Evolutionary conservation across 192 early-diverging fungal genomes (phyloP), one percentile per base, ranked within the genome.

Genomic region (Podila horticola): DNA sequence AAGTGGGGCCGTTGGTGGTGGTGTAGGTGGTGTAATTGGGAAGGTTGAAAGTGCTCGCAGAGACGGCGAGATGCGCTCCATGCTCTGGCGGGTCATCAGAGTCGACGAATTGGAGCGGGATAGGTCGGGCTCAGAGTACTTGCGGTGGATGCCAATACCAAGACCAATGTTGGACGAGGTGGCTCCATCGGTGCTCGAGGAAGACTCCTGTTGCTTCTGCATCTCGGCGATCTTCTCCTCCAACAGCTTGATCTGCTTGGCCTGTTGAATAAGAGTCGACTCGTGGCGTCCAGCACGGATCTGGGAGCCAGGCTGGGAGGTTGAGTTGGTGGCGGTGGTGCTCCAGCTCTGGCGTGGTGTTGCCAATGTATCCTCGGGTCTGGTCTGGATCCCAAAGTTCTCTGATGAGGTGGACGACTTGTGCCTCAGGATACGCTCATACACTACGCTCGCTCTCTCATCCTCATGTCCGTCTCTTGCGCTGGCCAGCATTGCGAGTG

Each of bases 271-370:
- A 26, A 85, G 38, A 0, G 79, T 82, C 29, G 71, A 74, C 63
- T 84, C 83, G 38, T 84, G 83, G 19, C 72, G 33, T 28, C 71
- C 72, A 45, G 51, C 41, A 6, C 73, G 69, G 36, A 29, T 19
- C 36, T 57, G 70, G 33, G 69, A 69, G 4, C 29, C 31, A 10
- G 62, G 63, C 57, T 66, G 68, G 45, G 34, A 62, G 19, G 60
- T 51, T 15, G 36, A 48, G 22, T 19, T 41, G 8, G 63, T 62
- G 0, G 76, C 36, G 20, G 38, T 55, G 1, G 76, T 79, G 55
- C 76, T 79, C 76, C 76, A 79, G 61, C 76, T 79, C 52, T 72
- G 70, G 19, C 76, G 76, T 26, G 76, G 76, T 5, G 76, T 79
- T 26, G 70, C 70, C 65, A 79, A 64, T 4, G 76, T 67, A n/a